Evolutionary conservation across 148 eudicot species (phyloP).

Genomic region (Arbutus unedo): DNA sequence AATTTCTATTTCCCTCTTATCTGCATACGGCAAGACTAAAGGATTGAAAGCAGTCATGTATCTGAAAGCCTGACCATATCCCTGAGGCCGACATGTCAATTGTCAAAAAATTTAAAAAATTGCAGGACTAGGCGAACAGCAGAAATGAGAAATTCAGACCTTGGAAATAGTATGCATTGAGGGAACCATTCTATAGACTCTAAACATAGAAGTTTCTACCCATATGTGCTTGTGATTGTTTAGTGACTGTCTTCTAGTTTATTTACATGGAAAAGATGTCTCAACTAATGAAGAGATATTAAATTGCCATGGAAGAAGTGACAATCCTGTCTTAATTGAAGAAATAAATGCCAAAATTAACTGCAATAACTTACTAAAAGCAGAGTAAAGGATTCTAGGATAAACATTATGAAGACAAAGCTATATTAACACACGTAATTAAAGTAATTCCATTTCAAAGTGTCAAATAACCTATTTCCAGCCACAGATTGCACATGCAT

Average conservation of each 20-base stretch:
- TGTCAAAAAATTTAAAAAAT: not conserved
- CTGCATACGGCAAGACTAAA: not conserved
- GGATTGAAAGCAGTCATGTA: not conserved
- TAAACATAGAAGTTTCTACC: not conserved
- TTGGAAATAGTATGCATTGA: not conserved
- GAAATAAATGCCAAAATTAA: not conserved
- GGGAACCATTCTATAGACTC: not conserved
- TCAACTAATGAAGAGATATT: not conserved
- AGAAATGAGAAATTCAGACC: not conserved
- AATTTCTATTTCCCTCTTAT: not conserved
- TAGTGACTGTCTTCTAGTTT: not conserved
- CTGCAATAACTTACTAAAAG: not conserved
- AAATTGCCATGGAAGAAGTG: no score
- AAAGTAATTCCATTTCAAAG: slow-evolving; percentile 12
- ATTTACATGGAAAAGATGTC: not conserved
- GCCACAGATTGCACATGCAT: slow-evolving; percentile 17
- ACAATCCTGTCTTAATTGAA: not conserved
- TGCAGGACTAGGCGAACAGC: not conserved
- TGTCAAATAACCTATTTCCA: not conserved
- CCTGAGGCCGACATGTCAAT: not conserved
- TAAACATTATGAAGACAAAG: not conserved
- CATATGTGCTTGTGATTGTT: not conserved
- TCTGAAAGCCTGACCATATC: not conserved
- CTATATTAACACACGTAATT: slow-evolving; percentile 1
- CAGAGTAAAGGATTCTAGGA: not conserved